A percentile compares a stretch with the other conserved stretches of the same genome.
Evolutionary conservation across 331 rosid genomes (phyloP).

Genomic region (Acacia concinna): DNA sequence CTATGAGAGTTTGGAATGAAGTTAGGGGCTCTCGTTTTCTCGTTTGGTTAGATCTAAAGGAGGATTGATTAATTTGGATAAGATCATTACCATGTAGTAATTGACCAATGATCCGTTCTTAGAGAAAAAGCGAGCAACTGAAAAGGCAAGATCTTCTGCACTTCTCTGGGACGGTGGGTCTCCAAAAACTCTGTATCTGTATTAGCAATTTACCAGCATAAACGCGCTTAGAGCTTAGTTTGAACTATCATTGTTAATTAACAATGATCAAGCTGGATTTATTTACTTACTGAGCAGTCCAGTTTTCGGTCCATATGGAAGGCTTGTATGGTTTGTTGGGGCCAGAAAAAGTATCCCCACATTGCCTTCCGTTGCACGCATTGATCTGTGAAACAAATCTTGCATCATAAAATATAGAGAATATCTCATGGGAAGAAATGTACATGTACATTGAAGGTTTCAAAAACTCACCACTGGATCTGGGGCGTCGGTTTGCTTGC

Average conservation of each 20-base stretch:
- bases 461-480: constrained; percentile 75
- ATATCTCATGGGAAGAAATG: neutral
- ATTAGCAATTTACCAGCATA: constrained; percentile 30
- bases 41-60: neutral
- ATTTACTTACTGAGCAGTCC: constrained; percentile 93
- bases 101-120: constrained; percentile 74
- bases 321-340: constrained; percentile 94
- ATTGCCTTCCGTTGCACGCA: constrained; percentile 96
- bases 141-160: constrained; percentile 89
- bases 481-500: constrained; percentile 96
- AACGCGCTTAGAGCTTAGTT: neutral
- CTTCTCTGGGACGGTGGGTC: constrained; percentile 96
- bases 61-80: neutral
- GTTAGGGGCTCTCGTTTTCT: neutral
- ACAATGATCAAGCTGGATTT: neutral
- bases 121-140: constrained; percentile 86
- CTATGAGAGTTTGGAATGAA: constrained; percentile 46
- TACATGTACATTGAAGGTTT: neutral
- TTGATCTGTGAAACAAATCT: constrained; percentile 57
- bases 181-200: constrained; percentile 85
- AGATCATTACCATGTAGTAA: constrained; percentile 80
- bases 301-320: constrained; percentile 87
- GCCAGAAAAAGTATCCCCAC: constrained; percentile 88
- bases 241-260: neutral
- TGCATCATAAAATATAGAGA: neutral